Evolutionary conservation across 306 rosid genomes (phyloP).

Genomic region (Pterocarpus macrocarpus): DNA sequence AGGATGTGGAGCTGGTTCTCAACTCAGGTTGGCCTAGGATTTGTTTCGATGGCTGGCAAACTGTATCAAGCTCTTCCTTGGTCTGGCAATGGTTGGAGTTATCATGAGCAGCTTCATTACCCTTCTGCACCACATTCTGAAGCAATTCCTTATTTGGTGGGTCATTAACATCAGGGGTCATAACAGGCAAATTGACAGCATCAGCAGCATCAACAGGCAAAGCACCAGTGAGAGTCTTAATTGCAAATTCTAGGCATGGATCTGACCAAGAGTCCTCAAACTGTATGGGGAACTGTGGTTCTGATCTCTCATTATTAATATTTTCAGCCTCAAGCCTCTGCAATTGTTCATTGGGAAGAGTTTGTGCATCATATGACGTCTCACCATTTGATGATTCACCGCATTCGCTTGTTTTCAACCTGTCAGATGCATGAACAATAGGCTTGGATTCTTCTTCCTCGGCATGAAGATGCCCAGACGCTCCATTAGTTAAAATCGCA

Average conservation of each 20-base stretch:
- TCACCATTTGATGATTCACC: conserved; percentile 44
- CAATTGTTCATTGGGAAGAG: conserved; percentile 46
- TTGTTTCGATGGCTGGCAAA: conserved; percentile 52
- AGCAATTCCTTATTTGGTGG: conserved; percentile 40
- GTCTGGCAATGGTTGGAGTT: conserved; percentile 48
- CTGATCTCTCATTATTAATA: conserved; percentile 11
- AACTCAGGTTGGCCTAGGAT: conserved; percentile 56
- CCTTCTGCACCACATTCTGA: conserved; percentile 45
- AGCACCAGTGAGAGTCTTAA: conserved; percentile 76
- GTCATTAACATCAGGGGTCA: conserved; percentile 36
- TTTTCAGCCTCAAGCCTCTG: conserved; percentile 48
- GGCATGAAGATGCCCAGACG: conserved; percentile 27
- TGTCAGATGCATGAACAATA: conserved; percentile 38
- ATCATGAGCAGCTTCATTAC: conserved; percentile 41
- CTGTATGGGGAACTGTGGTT: conserved; percentile 3
- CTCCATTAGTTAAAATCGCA: conserved; percentile 46
- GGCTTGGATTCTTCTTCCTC: conserved; percentile 27
- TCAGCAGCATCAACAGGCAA: conserved; percentile 64
- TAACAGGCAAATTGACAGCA: conserved; percentile 43
- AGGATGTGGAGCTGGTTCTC: conserved; percentile 30
- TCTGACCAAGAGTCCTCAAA: conserved; percentile 72
- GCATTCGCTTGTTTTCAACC: conserved; percentile 24
- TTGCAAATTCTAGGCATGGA: conserved; percentile 80
- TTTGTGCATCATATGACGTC: conserved; percentile 42
- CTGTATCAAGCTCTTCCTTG: conserved; percentile 50